Evolutionary conservation across 2,329 filamentous ascomycete genomes (phyloP).

Genomic region (Aspergillus costaricaensis): DNA sequence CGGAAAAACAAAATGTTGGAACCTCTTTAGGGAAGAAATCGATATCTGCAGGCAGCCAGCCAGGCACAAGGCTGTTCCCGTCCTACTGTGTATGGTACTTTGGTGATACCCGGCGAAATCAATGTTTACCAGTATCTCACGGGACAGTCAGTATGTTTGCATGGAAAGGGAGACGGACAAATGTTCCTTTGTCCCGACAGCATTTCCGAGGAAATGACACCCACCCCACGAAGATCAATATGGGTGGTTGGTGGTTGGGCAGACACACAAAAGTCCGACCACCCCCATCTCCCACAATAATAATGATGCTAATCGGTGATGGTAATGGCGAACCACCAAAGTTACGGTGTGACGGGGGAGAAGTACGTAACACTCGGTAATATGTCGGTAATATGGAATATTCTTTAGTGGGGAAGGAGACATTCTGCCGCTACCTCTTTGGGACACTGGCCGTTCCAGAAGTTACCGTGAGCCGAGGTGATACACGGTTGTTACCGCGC

Average conservation of each 20-base stretch:
- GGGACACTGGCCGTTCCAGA: constrained; percentile 10
- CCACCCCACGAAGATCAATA: not conserved
- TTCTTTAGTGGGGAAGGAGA: constrained; percentile 11
- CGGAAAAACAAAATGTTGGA: not conserved
- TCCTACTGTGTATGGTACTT: not conserved
- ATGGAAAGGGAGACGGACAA: not conserved
- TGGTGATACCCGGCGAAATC: not conserved
- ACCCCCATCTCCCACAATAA: not conserved
- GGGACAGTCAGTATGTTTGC: not conserved
- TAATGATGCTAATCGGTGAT: not conserved
- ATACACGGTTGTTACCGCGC: not conserved
- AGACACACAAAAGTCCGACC: not conserved
- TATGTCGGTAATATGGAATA: constrained; percentile 11
- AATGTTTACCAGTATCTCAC: not conserved
- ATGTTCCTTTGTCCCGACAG: not conserved
- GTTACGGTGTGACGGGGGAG: constrained; percentile 2
- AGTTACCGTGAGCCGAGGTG: constrained; percentile 2
- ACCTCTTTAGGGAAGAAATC: too few species aligned
- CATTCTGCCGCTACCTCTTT: constrained; percentile 3
- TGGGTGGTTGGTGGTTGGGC: not conserved
- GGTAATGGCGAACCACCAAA: not conserved
- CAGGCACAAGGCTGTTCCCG: not conserved
- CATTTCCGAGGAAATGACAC: not conserved
- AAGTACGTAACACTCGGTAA: constrained; percentile 6
- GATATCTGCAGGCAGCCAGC: not conserved